Conservation (phyloP, 2,329 filamentous ascomycete genomes). For the Alternaria dauci region DNA sequence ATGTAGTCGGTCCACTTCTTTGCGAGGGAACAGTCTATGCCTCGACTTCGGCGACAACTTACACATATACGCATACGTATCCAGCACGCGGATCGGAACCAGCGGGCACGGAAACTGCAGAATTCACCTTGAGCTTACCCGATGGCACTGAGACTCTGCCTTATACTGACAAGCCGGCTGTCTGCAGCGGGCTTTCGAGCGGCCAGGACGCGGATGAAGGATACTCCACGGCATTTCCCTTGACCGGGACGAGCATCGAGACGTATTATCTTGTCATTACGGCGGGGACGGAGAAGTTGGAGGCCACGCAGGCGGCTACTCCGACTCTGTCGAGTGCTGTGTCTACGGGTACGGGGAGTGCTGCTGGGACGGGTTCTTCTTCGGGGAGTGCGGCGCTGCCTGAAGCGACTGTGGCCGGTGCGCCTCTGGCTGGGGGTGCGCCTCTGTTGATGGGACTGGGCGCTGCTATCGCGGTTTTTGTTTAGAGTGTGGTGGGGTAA, state of each 20-base stretch:
- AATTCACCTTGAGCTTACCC: not conserved
- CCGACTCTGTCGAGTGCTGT: not conserved
- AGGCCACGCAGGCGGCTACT: not conserved
- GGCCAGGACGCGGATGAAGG: not conserved
- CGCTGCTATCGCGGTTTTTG: not conserved
- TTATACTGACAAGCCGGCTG: not conserved
- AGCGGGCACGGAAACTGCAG: not conserved
- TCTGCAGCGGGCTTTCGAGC: not conserved
- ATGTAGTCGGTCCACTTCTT: rapidly evolving
- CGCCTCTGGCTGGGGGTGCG: not conserved
- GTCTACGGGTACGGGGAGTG: not conserved
- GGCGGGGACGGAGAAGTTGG: slow-evolving; percentile 1
- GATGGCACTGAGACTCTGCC: not conserved
- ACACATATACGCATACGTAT: not conserved
- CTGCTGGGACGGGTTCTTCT: not conserved
- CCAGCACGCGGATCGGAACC: not conserved
- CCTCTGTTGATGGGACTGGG: not conserved
- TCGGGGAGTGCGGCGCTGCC: not conserved
- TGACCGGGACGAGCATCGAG: not conserved
- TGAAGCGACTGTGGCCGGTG: not conserved
- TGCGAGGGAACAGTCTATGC: rapidly evolving
- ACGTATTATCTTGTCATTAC: slow-evolving; percentile 2
- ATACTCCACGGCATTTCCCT: not conserved
- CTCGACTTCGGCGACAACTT: rapidly evolving
- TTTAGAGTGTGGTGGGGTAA: not conserved